Evolutionary conservation across 768 basidiomycete species (phyloP).

Genomic region (Hydnomerulius pinastri): DNA sequence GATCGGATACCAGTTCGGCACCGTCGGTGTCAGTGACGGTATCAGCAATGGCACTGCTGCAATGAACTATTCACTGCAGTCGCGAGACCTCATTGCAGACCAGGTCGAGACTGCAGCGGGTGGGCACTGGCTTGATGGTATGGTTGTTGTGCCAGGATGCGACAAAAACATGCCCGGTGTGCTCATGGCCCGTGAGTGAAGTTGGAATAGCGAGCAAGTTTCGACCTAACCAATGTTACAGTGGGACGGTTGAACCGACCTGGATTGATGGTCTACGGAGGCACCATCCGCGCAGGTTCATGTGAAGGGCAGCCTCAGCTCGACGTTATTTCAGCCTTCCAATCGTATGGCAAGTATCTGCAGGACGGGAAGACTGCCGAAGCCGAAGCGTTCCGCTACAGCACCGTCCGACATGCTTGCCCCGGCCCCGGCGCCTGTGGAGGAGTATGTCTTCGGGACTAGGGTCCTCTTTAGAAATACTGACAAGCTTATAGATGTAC

Average conservation of each 20-base stretch:
- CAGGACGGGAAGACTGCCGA: constrained; percentile 82
- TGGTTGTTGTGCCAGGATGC: constrained; percentile 96
- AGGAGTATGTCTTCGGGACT: constrained; percentile 63
- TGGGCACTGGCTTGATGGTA: constrained; percentile 97
- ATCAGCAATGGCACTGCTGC: constrained; percentile 97
- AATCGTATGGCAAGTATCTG: constrained; percentile 93
- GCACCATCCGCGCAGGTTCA: constrained; percentile 89
- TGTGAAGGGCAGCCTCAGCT: constrained; percentile 87
- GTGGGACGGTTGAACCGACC: constrained; percentile 96
- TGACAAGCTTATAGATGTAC: constrained; percentile 70
- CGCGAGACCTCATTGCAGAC: constrained; percentile 96
- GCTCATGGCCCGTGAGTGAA: constrained; percentile 84
- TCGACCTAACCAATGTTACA: constrained; percentile 31
- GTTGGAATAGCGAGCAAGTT: neutral
- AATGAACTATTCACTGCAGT: constrained; percentile 96
- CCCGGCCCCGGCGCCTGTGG: constrained; percentile 99
- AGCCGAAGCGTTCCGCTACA: constrained; percentile 83
- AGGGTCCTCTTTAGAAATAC: neutral
- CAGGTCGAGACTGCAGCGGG: constrained; percentile 94
- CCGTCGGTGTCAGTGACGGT: constrained; percentile 96
- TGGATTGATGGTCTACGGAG: constrained; percentile 97
- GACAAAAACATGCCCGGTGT: constrained; percentile 99
- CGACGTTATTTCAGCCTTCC: constrained; percentile 97
- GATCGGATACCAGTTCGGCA: constrained; percentile 97
- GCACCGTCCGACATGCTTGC: constrained; percentile 90